A percentile compares a stretch with the other conserved stretches of the same genome.
phyloP scores from a whole-genome alignment of 139 green algal genomes.

The Chlorella sp. region DNA sequence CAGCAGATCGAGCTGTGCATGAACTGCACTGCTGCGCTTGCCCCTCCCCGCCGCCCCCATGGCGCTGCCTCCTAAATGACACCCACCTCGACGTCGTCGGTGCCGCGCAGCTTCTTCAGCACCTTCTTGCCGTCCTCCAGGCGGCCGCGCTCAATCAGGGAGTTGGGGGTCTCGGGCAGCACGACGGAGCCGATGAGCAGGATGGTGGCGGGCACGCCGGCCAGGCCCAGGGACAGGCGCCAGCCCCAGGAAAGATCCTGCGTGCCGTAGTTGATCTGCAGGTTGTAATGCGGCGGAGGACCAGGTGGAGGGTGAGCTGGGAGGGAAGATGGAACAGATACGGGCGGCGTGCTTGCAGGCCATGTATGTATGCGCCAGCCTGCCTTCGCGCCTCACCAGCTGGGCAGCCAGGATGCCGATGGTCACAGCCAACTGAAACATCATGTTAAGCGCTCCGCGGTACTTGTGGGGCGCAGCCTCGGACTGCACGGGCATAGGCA shows the following conservation, averaged over 20 bases:
- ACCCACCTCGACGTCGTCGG: conserved; percentile 48
- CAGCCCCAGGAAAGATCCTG: conserved; percentile 47
- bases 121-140: conserved; percentile 51
- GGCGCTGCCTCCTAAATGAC: too few species aligned
- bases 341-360: too few species aligned
- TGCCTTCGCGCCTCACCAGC: neutral
- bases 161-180: conserved; percentile 83
- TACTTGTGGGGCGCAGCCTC: conserved; percentile 35
- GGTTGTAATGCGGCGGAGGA: too few species aligned
- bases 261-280: conserved; percentile 76
- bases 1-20: too few species aligned
- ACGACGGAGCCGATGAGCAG: conserved; percentile 56
- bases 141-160: conserved; percentile 67
- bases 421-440: conserved; percentile 48
- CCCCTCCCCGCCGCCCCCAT: too few species aligned
- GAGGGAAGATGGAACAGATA: too few species aligned
- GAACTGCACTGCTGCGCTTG: too few species aligned
- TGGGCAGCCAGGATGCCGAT: conserved; percentile 43
- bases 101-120: conserved; percentile 65
- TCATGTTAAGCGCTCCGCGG: conserved; percentile 37
- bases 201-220: conserved; percentile 35
- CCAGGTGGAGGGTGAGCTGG: too few species aligned
- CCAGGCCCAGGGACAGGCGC: conserved; percentile 44
- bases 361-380: too few species aligned
- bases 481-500: neutral